Base-by-base conservation (phyloP, 768 basidiomycete species). In the Calocybe gangraenosa region DNA sequence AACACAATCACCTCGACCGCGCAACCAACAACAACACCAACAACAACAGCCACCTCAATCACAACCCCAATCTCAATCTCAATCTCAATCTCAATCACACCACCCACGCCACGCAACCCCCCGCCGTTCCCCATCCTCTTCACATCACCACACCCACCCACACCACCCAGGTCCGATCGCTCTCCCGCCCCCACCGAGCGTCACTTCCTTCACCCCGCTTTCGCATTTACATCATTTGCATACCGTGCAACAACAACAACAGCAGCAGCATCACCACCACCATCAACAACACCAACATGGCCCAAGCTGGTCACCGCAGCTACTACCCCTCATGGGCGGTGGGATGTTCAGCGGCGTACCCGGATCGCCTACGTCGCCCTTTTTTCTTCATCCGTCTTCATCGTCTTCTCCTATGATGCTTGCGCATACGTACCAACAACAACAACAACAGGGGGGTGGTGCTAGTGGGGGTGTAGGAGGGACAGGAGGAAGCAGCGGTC, bases 121-220 rank as follows among this genome's bases (percentile, higher is more conserved):
- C 9, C 47, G 44, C 7, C 42, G 43, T 19, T 47, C 50, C 51
- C 48, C 35, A 18, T 44, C 38, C 42, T 46, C 40, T 37, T 8
- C 36, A 21, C 52, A 45, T 17, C 51, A 44, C 13, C 55, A 55
- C 10, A 42, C 58, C 31, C 52, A 55, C 31, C 58, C 63, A 50
- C 73, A 81, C 37, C 85, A 84, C 51, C 87, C 87, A 1, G 85
- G 84, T 0, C 80, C 78, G 2, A 88, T 89, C 40, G 63, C 79
- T 2, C 73, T 84, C 22, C 88, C 81, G 22, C 86, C 81, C 1
- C 81, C 75, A 1, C 74, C 70, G 18, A 58, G 66, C 13, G 71
- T 73, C 22, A 57, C 60, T 15, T 63, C 69, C 3, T 72, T 76
- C 48, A 63, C 58, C n/a, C 63, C 67, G 2, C 58, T 66, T 21